Conservation (phyloP, 2,329 filamentous ascomycete species). For the Fusarium foetens region DNA sequence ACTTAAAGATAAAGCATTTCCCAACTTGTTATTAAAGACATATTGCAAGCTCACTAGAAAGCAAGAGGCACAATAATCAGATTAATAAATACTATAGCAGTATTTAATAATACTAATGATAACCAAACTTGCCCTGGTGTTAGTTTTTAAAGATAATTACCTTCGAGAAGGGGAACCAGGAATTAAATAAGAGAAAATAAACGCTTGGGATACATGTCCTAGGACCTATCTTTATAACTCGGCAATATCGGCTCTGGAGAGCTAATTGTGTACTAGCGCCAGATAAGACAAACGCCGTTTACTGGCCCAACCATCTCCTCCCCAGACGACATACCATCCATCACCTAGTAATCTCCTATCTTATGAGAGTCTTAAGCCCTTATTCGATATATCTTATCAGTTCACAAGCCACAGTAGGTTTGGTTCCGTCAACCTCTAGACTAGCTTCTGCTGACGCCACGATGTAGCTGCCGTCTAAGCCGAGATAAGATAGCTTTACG, state of each 20-base stretch:
- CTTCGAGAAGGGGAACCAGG: no score
- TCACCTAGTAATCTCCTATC: neutral
- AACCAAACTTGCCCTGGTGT: no score
- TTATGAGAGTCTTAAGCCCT: rapidly evolving
- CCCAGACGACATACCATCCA: neutral
- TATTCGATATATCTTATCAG: neutral
- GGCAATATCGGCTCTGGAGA: neutral
- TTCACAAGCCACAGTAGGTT: neutral
- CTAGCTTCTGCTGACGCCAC: neutral
- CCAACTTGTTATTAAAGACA: no score
- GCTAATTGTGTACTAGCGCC: neutral
- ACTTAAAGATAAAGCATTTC: no score
- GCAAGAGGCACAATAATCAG: no score
- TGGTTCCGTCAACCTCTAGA: neutral
- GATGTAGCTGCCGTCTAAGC: neutral
- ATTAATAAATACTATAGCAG: no score
- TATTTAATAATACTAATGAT: no score
- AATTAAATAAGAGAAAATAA: no score
- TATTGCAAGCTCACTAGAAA: no score
- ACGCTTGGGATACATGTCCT: no score
- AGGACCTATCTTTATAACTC: neutral
- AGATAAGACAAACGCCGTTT: neutral
- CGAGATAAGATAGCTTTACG: neutral
- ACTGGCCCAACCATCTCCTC: neutral
- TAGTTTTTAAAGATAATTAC: no score